phyloP scores from a whole-genome alignment of 225 moss, liverwort and hornwort genomes.

The Ulota crispa region DNA sequence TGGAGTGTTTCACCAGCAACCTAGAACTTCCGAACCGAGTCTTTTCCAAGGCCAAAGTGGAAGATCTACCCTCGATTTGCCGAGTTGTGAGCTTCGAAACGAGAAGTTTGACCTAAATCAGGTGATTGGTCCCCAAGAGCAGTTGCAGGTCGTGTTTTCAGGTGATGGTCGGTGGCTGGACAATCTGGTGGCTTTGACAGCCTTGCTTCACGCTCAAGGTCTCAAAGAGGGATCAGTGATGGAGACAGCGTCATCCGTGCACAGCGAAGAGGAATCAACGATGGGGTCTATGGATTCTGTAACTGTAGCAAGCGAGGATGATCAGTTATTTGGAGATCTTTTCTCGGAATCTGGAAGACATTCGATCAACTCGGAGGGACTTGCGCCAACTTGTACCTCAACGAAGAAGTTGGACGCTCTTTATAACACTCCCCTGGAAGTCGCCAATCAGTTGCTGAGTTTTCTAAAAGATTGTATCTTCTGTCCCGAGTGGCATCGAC shows the following conservation, averaged over 20 bases:
- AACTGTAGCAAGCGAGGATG: constrained; percentile 98
- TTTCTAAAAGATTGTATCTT: constrained; percentile 88
- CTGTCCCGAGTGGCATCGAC: constrained; percentile 83
- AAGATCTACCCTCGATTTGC: constrained; percentile 31
- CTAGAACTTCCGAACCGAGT: constrained; percentile 39
- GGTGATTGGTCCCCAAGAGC: constrained; percentile 70
- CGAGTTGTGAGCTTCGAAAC: constrained; percentile 63
- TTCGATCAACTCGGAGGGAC: constrained; percentile 89
- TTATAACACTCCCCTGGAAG: constrained; percentile 91
- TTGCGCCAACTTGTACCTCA: constrained; percentile 78
- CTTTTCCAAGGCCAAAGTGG: constrained; percentile 24
- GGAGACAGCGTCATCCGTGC: constrained; percentile 90
- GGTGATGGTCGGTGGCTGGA: constrained; percentile 84
- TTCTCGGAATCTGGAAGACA: constrained; percentile 98
- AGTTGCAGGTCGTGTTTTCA: constrained; percentile 78
- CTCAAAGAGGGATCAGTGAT: constrained; percentile 85
- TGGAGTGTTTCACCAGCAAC: constrained; percentile 47
- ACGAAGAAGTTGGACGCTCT: constrained; percentile 92
- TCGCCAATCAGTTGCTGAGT: constrained; percentile 78
- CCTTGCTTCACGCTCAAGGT: constrained; percentile 95
- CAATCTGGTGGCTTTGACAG: constrained; percentile 77
- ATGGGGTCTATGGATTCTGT: constrained; percentile 92
- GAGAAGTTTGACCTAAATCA: constrained; percentile 62
- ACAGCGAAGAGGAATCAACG: constrained; percentile 95
- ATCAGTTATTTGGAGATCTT: constrained; percentile 98